Base-by-base conservation (phyloP, 2,329 filamentous ascomycete species). In the Corynespora cassiicola region DNA sequence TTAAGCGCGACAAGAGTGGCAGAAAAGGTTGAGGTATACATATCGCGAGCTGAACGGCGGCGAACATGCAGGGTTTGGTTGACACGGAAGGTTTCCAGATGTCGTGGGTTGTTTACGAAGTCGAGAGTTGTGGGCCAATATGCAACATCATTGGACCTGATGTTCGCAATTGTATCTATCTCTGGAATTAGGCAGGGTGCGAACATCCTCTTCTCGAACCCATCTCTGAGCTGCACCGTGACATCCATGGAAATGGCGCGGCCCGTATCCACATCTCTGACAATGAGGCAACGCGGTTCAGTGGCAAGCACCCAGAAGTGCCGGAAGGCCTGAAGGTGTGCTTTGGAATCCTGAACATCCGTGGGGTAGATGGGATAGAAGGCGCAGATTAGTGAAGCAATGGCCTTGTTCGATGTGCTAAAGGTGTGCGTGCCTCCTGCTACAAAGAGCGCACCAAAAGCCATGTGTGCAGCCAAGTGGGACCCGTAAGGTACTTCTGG, bases 251-350 rank as follows among this genome's bases (percentile, higher is more conserved):
- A 81, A 31, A 96, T 81, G 1, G 91, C 87, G 27, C 90, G 84
- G 25, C 86, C 84, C 0, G 89, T 95, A 42, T 94, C 85, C 3
- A 94, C 81, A 54, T 99, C 94, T 45, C 92, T 88, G 12, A 89
- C 82, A 1, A 99, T 82, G 0, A 99, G 79, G 62, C 92, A 97
- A 34, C 95, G 82, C 7, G 90, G 83, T 58, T 99, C 94, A 0
- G 88, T 86, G 2, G 94, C 94, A 3, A 99, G 78, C 8, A 96
- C 92, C 94, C 94, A 99, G 61, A 99, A 88, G 69, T 99, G 92
- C 5, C 95, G 84, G 73, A 99, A 94, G 3, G 95, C 94, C 72
- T 99, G 94, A 5, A 99, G 78, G 58, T 99, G 94, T 8, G 90
- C 90, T 50, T 88, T 87, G 62, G 97, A 97, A 71, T 99, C 94